These are phyloP conservation scores for Lasiosphaeria ovina DNA, from an alignment of 495 filamentous ascomycete species.

Conservation along the genomic window DNA sequence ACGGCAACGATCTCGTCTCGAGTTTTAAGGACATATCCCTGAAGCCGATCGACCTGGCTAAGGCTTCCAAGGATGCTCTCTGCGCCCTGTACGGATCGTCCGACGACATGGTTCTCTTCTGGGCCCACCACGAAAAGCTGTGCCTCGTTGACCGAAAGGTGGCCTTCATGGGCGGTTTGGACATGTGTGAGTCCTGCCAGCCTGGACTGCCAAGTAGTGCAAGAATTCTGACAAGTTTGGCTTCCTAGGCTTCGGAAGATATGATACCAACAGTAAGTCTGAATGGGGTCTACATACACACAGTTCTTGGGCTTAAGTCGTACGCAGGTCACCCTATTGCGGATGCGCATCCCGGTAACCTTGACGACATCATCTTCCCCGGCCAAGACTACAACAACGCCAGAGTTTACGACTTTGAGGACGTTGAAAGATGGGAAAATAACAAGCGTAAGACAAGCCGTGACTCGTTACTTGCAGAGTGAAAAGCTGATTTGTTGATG, in stretches of 20 bases:
- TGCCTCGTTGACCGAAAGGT: conserved; percentile 74
- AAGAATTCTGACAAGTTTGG: conserved; percentile 1
- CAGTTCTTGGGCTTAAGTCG: conserved; percentile 24
- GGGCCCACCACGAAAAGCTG: conserved; percentile 96
- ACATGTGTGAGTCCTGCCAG: conserved; percentile 49
- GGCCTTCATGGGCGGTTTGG: conserved; percentile 89
- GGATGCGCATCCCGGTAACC: conserved; percentile 77
- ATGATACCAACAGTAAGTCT: conserved; percentile 54
- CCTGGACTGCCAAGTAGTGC: neutral
- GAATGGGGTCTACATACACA: neutral
- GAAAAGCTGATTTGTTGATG: conserved; percentile 18
- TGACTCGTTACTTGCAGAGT: neutral
- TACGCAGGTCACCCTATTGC: conserved; percentile 68
- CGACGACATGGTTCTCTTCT: conserved; percentile 82
- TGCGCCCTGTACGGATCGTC: conserved; percentile 75
- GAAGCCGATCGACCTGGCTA: conserved; percentile 47
- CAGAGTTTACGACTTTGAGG: conserved; percentile 79
- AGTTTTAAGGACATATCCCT: conserved; percentile 45
- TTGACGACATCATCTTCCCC: conserved; percentile 74
- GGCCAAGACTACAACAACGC: conserved; percentile 97
- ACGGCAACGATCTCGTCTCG: conserved; percentile 54
- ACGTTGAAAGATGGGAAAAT: conserved; percentile 77
- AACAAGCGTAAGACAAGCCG: conserved; percentile 60
- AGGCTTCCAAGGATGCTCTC: conserved; percentile 63
- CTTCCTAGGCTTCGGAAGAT: conserved; percentile 56